Evolutionary conservation across 1,139 yeast species (phyloP).

Genomic region (Hyphopichia pseudoburtonii): DNA sequence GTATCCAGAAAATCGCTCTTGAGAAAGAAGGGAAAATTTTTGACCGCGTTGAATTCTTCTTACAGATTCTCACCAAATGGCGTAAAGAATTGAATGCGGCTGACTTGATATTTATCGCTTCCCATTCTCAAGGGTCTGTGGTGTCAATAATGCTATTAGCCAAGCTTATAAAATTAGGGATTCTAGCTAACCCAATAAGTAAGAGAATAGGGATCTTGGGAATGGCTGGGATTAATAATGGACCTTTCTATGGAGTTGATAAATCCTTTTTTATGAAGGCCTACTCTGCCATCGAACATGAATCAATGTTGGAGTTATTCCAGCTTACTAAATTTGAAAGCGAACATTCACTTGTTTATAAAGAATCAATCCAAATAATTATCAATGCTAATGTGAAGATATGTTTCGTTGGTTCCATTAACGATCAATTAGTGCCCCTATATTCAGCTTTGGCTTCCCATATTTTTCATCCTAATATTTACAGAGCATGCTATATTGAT

Average conservation of each 20-base stretch:
- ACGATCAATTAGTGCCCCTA: constrained; percentile 89
- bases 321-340: constrained; percentile 80
- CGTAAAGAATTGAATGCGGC: constrained; percentile 67
- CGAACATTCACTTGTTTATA: constrained; percentile 66
- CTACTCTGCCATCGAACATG: constrained; percentile 86
- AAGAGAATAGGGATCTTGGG: constrained; percentile 74
- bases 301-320: constrained; percentile 79
- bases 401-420: constrained; percentile 80
- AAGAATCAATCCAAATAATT: constrained; percentile 64
- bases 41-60: constrained; percentile 80
- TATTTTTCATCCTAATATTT: constrained; percentile 84
- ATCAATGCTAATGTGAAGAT: constrained; percentile 73
- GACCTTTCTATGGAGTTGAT: constrained; percentile 90
- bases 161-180: constrained; percentile 66
- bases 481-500: constrained; percentile 86
- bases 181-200: constrained; percentile 47
- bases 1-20: constrained; percentile 85
- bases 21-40: constrained; percentile 91
- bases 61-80: constrained; percentile 71
- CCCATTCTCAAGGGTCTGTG: constrained; percentile 96
- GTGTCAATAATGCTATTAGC: constrained; percentile 81
- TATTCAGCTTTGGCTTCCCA: constrained; percentile 86
- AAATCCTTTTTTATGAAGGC: constrained; percentile 83
- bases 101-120: constrained; percentile 83
- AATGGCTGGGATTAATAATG: constrained; percentile 95